These are phyloP conservation scores for Gossypium arboreum DNA, from an alignment of 345 rosid species.

Conservation along the genomic window DNA sequence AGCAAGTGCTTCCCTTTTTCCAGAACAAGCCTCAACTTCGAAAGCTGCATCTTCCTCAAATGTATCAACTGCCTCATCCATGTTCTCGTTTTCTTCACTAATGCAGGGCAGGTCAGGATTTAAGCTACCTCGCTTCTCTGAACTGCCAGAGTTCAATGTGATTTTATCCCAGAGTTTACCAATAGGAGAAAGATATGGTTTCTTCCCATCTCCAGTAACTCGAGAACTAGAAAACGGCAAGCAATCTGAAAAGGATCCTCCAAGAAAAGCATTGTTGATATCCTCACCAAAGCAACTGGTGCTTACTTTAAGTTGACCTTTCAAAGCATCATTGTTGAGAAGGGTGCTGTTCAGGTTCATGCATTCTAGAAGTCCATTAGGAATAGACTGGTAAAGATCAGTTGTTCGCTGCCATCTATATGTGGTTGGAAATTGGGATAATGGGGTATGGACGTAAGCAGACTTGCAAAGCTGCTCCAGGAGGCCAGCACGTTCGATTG, in stretches of 20 bases:
- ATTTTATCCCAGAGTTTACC: constrained; percentile 74
- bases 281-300: constrained; percentile 35
- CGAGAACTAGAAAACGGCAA: constrained; percentile 36
- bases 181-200: constrained; percentile 55
- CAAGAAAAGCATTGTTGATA: constrained; percentile 27
- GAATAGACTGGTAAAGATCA: constrained; percentile 52
- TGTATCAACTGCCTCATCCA: constrained; percentile 43
- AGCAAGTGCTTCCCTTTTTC: constrained; percentile 54
- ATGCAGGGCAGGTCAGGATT: constrained; percentile 84
- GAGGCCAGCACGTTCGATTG: constrained; percentile 50
- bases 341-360: constrained; percentile 29
- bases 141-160: constrained; percentile 52
- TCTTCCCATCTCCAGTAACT: constrained; percentile 37
- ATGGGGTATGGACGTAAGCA: constrained; percentile 56
- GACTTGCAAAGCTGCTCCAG: constrained; percentile 69
- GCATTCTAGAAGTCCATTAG: constrained; percentile 60
- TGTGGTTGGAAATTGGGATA: constrained; percentile 42
- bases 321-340: constrained; percentile 16
- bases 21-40: constrained; percentile 30
- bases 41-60: constrained; percentile 32
- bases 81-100: constrained; percentile 69
- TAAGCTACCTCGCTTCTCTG: constrained; percentile 62
- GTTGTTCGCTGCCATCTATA: constrained; percentile 32
- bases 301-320: constrained; percentile 32
- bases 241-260: constrained; percentile 43